These are phyloP conservation scores for Podila epigama DNA, from an alignment of 192 early-diverging fungal species.

Conservation along the genomic window DNA sequence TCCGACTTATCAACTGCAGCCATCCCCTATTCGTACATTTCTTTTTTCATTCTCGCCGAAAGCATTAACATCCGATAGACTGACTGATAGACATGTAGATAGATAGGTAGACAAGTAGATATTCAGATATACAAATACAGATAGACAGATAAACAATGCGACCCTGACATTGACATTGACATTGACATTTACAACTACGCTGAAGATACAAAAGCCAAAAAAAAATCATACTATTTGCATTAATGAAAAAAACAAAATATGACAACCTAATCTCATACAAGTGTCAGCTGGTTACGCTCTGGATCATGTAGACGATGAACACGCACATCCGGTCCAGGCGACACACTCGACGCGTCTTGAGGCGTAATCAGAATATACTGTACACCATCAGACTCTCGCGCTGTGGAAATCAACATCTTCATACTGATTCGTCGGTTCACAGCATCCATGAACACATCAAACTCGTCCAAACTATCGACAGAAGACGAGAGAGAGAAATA, in stretches of 20 bases:
- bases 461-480: constrained; percentile 86
- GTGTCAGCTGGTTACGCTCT: constrained; percentile 51
- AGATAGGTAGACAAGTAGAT: too few species aligned
- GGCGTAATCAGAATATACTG: constrained; percentile 99
- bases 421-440: constrained; percentile 92
- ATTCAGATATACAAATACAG: too few species aligned
- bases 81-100: too few species aligned
- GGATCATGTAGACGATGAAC: constrained; percentile 68
- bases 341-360: constrained; percentile 81
- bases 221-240: too few species aligned
- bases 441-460: constrained; percentile 99
- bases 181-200: too few species aligned
- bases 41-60: too few species aligned
- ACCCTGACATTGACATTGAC: too few species aligned
- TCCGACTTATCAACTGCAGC: too few species aligned
- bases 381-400: constrained; percentile 67
- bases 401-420: constrained; percentile 87
- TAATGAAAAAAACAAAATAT: not conserved
- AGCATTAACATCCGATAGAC: too few species aligned
- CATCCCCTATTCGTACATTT: too few species aligned
- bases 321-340: constrained; percentile 61
- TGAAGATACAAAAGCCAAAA: too few species aligned
- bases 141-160: too few species aligned
- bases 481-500: not conserved
- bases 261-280: constrained; percentile 1